Conservation (phyloP, 73 alveolate species). For the Uronychia setigera region DNA sequence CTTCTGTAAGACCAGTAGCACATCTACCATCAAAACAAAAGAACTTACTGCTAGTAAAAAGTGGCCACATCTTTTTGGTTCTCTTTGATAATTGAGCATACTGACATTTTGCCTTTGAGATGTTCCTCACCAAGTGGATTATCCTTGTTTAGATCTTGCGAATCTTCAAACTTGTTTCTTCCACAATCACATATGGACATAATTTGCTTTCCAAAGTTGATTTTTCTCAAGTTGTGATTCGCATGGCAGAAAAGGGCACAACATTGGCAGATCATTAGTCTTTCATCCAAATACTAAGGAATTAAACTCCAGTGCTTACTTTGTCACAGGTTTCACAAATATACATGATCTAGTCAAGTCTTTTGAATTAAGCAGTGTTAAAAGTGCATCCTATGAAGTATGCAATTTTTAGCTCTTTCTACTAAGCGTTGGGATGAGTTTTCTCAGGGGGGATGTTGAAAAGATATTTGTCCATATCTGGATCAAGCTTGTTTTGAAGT, state of each 20-base stretch:
- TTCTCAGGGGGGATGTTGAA: no score
- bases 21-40: neutral
- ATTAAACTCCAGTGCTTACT: neutral
- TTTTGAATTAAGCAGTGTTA: neutral
- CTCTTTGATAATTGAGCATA: neutral
- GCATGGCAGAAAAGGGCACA: conserved; percentile 31
- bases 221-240: conserved; percentile 4
- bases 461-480: no score
- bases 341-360: neutral
- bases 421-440: no score
- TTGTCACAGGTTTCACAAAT: conserved; percentile 12
- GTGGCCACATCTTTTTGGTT: neutral
- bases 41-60: neutral
- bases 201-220: neutral
- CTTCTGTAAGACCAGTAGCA: neutral
- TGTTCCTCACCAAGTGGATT: neutral
- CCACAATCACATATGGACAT: conserved; percentile 27
- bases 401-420: neutral
- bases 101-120: neutral
- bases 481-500: no score
- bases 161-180: no score
- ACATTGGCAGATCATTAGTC: neutral
- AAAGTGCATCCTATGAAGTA: conserved; percentile 15
- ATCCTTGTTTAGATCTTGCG: neutral
- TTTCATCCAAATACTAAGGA: neutral